Conservation (phyloP, 2,329 filamentous ascomycete genomes). For the Aspergillus vadensis region DNA sequence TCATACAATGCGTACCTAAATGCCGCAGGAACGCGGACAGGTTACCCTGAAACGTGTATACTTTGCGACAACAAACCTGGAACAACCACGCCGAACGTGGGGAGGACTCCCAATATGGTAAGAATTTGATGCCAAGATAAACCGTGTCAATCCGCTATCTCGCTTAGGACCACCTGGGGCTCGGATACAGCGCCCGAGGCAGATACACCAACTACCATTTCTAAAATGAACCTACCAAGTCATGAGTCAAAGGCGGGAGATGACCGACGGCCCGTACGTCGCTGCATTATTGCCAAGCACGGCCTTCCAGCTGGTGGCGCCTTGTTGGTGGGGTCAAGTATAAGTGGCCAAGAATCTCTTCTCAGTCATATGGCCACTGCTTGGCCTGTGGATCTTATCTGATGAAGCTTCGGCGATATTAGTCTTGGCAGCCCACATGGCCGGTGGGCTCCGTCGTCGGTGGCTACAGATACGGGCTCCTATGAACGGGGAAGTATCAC, state of each 20-base stretch:
- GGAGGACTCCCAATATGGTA: slow-evolving; percentile 52
- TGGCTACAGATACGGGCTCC: neutral
- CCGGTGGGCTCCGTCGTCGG: neutral
- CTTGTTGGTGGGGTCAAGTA: neutral
- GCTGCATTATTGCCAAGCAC: neutral
- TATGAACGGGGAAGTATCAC: neutral
- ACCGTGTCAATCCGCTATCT: slow-evolving; percentile 66
- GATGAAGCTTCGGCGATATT: neutral
- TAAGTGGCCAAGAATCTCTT: neutral
- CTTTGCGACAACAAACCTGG: neutral
- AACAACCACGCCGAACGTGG: slow-evolving; percentile 33
- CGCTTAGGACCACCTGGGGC: slow-evolving; percentile 47
- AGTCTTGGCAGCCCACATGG: neutral
- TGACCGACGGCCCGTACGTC: neutral
- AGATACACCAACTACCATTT: neutral
- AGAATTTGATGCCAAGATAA: slow-evolving; percentile 52
- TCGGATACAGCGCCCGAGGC: neutral
- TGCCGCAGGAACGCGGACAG: neutral
- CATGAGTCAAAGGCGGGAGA: neutral
- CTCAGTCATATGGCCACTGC: neutral
- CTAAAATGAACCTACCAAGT: too few species aligned
- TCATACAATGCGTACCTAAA: neutral
- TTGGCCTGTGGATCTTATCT: neutral
- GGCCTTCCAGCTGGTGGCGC: neutral
- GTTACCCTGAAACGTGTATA: neutral